Evolutionary conservation across 306 rosid species (phyloP).

Genomic region (Lablab purpureus): DNA sequence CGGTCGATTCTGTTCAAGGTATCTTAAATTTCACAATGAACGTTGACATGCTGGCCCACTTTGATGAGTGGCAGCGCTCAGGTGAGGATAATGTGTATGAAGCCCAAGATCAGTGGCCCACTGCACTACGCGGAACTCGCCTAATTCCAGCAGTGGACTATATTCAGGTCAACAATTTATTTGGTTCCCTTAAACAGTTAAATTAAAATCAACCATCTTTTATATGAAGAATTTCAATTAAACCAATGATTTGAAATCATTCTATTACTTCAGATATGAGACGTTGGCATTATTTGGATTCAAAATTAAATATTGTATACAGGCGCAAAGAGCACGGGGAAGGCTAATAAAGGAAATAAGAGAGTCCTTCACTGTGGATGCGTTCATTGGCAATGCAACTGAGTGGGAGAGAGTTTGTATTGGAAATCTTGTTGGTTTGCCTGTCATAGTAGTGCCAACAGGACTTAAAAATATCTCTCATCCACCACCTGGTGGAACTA

Average conservation of each 20-base stretch:
- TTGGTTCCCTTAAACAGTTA: slow-evolving; percentile 29
- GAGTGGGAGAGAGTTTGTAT: slow-evolving; percentile 85
- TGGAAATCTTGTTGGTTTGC: slow-evolving; percentile 83
- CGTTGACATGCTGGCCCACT: slow-evolving; percentile 82
- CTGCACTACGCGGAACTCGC: slow-evolving; percentile 66
- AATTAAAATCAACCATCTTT: slow-evolving; percentile 12
- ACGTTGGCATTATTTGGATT: not conserved
- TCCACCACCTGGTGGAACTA: slow-evolving; percentile 55
- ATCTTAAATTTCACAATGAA: slow-evolving; percentile 84
- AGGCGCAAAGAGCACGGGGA: slow-evolving; percentile 81
- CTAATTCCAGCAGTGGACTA: slow-evolving; percentile 74
- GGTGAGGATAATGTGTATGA: slow-evolving; percentile 71
- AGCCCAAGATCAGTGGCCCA: slow-evolving; percentile 88
- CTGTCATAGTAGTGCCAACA: slow-evolving; percentile 69
- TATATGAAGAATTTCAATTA: not conserved
- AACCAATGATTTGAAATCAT: not conserved
- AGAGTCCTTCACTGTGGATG: slow-evolving; percentile 68
- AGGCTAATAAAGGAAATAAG: slow-evolving; percentile 64
- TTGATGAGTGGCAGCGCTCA: slow-evolving; percentile 81
- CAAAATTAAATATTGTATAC: slow-evolving; percentile 13
- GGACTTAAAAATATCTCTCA: slow-evolving; percentile 59
- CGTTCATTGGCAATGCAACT: slow-evolving; percentile 75
- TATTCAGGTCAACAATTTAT: slow-evolving; percentile 59
- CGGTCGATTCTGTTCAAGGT: slow-evolving; percentile 74
- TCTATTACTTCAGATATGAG: not conserved